Percentiles rank a stretch among this genome's conserved stretches.
These are phyloP conservation scores for Meyerozyma sp. DNA, from an alignment of 1,139 yeast species.

Conservation along the genomic window DNA sequence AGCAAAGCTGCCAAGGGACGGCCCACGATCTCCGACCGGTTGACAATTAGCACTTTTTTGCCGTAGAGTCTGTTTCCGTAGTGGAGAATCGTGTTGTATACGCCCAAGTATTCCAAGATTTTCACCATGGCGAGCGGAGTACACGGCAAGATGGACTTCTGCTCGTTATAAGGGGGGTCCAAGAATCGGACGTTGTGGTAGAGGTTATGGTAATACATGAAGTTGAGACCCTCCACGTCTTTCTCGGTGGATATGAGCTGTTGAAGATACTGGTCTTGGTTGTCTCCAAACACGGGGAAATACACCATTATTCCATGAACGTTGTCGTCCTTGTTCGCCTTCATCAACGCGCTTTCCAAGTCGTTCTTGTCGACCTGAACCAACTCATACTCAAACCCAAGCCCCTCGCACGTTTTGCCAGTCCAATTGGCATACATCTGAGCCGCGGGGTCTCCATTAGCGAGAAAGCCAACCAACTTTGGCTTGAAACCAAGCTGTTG, in stretches of 20 bases:
- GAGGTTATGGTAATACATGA: constrained; percentile 85
- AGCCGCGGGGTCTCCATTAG: constrained; percentile 94
- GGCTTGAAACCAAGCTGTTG: constrained; percentile 51
- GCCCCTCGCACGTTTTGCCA: constrained; percentile 76
- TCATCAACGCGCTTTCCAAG: constrained; percentile 74
- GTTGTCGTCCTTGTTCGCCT: constrained; percentile 69
- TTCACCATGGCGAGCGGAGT: constrained; percentile 94
- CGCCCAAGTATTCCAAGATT: constrained; percentile 83
- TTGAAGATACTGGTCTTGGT: constrained; percentile 92
- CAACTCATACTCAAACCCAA: constrained; percentile 83
- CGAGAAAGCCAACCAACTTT: constrained; percentile 81
- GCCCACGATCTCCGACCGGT: constrained; percentile 94
- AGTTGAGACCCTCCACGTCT: constrained; percentile 94
- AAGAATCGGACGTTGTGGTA: constrained; percentile 86
- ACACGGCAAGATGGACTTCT: constrained; percentile 89
- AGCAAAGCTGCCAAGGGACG: constrained; percentile 92
- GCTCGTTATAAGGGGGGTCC: constrained; percentile 59
- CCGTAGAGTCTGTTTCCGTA: constrained; percentile 93
- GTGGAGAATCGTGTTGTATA: constrained; percentile 73
- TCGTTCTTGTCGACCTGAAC: constrained; percentile 72
- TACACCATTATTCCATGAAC: constrained; percentile 97
- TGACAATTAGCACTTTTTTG: constrained; percentile 82
- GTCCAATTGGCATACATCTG: constrained; percentile 96
- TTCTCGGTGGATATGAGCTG: constrained; percentile 83
- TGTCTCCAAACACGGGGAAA: constrained; percentile 93